Conservation (phyloP, 352 stramenopile species). For the Phytophthora cryptogea region DNA sequence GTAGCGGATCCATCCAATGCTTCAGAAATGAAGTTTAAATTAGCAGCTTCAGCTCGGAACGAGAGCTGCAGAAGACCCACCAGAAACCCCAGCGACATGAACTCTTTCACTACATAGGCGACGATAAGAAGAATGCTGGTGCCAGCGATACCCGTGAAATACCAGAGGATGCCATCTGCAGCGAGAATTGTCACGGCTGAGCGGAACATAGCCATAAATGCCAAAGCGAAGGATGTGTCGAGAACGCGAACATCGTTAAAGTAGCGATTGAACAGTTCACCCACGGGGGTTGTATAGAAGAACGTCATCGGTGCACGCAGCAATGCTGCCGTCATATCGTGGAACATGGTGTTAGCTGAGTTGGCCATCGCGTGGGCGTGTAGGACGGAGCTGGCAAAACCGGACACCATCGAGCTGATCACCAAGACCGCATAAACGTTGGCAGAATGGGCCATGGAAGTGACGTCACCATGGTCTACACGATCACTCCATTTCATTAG, state of each 20-base stretch:
- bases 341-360: constrained; percentile 42
- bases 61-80: constrained; percentile 41
- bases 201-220: constrained; percentile 41
- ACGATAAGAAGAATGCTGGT: constrained; percentile 40
- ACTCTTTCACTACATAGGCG: constrained; percentile 42
- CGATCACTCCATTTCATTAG: constrained; percentile 46
- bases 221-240: constrained; percentile 32
- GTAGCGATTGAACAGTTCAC: constrained; percentile 52
- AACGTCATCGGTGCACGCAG: constrained; percentile 48
- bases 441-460: constrained; percentile 32
- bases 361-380: constrained; percentile 38
- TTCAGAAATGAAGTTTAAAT: constrained; percentile 52
- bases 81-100: constrained; percentile 35
- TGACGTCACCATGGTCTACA: constrained; percentile 30
- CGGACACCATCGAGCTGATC: constrained; percentile 39
- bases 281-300: constrained; percentile 52
- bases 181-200: constrained; percentile 33
- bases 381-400: constrained; percentile 40
- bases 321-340: constrained; percentile 48
- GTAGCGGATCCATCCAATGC: constrained; percentile 38
- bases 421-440: constrained; percentile 43
- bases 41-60: constrained; percentile 38
- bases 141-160: constrained; percentile 38
- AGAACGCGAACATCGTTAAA: constrained; percentile 40
- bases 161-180: constrained; percentile 40